phyloP scores from a whole-genome alignment of 371 early-diverging fungal species.

The Mortierella sp. region DNA sequence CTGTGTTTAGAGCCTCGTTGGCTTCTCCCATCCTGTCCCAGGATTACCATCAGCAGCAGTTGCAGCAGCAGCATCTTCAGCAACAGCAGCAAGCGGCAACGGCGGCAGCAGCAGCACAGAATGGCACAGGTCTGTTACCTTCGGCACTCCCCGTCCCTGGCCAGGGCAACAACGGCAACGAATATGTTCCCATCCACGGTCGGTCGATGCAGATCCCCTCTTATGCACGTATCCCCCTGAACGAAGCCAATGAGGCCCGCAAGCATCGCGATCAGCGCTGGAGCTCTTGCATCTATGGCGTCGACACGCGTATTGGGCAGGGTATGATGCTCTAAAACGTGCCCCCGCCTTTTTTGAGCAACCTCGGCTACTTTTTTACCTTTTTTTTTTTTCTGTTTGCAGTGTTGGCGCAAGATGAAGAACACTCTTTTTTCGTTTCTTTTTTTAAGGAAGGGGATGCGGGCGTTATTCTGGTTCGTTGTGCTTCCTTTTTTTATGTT shows the following conservation, averaged over 20 bases:
- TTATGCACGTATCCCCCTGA: conserved; percentile 50
- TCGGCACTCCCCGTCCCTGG: conserved; percentile 41
- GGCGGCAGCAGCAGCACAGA: conserved; percentile 10
- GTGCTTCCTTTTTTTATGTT: background rate
- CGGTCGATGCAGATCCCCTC: conserved; percentile 58
- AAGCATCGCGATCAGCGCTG: conserved; percentile 55
- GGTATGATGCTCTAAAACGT: conserved; percentile 52
- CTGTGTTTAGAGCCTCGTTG: conserved; percentile 19
- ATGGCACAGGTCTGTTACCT: conserved; percentile 26
- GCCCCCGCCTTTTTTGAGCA: background rate
- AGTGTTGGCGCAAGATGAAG: background rate
- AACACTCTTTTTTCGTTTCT: background rate
- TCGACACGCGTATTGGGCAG: conserved; percentile 48
- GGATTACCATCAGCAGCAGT: background rate
- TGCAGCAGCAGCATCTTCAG: background rate
- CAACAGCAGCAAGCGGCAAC: background rate
- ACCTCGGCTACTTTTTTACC: no score
- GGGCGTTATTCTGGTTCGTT: background rate
- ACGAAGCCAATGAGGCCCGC: conserved; percentile 42
- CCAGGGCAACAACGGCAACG: conserved; percentile 13
- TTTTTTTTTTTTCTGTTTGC: background rate
- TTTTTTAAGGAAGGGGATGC: background rate
- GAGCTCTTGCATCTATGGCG: conserved; percentile 56
- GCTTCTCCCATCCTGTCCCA: background rate
- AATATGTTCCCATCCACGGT: conserved; percentile 54